Evolutionary conservation across 345 rosid species (phyloP).

Genomic region (Schrenkiella parvula): DNA sequence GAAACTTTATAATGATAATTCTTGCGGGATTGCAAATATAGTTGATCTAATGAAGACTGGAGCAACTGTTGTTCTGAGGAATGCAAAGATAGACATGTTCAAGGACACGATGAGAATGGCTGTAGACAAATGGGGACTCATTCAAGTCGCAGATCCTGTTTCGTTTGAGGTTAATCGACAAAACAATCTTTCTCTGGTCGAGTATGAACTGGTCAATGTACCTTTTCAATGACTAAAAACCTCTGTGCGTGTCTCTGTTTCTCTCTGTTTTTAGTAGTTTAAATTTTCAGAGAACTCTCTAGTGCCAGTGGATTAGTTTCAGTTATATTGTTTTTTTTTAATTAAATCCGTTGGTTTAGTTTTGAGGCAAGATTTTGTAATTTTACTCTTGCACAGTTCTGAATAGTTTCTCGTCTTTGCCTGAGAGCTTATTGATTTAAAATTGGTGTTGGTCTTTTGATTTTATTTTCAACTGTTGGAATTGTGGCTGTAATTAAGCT

Average conservation of each 20-base stretch:
- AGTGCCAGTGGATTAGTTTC: neutral
- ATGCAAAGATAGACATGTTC: conserved; percentile 50
- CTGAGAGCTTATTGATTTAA: neutral
- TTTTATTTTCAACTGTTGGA: neutral
- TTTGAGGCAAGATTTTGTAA: neutral
- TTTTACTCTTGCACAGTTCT: neutral
- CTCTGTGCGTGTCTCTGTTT: neutral
- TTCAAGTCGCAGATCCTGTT: conserved; percentile 41
- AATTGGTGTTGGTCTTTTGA: neutral
- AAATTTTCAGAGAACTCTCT: neutral
- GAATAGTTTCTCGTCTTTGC: neutral
- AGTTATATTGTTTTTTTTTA: neutral
- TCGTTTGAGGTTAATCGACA: conserved; percentile 36
- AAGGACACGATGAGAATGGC: conserved; percentile 51
- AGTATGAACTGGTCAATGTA: conserved; percentile 43
- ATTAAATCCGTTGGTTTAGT: neutral
- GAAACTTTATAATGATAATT: neutral
- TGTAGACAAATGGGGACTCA: conserved; percentile 52
- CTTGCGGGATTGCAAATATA: neutral
- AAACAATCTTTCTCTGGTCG: conserved; percentile 47
- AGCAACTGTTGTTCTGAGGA: conserved; percentile 41
- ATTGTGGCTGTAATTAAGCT: too few relatives aligned
- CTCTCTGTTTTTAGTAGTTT: neutral
- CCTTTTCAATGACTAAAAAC: neutral
- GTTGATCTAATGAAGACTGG: conserved; percentile 45